Evolutionary conservation across 805 yeast species (phyloP), one percentile per base, ranked within the genome.

Genomic region (Saccharomyces jurei): DNA sequence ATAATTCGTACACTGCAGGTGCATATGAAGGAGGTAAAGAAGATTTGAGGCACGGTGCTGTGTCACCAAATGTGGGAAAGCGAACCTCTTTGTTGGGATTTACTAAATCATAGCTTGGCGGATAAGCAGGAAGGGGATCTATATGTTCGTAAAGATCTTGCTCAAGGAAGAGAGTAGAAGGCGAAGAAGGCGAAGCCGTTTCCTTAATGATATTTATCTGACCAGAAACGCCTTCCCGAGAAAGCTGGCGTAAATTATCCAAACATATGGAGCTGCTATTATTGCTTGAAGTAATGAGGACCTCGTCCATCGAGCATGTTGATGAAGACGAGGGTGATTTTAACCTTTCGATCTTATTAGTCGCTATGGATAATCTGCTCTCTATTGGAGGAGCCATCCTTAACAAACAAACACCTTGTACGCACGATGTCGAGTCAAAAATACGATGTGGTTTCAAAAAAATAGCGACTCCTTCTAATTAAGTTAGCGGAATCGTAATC

Each of bases 1-100:
- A 84, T 2, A 81, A 63, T 52, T 81, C 79, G 60, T 81, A 77
- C 1, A 86, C 81, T 0, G 95, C 78, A 0, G 96, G 86, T 0
- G 78, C 49, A 66, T 91, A 91, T 0, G 56, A 53, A 0, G 97
- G 97, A 5, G 87, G 78, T 1, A 30, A 41, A 49, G 81, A 84
- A 28, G 59, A 52, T 3, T 71, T 73, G 2, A 50, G 13, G 46
- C 63, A 51, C 0, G 65, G 60, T 46, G 62, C 65, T 1, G 46
- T 41, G 29, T 58, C 55, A 31, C 74, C 77, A 52, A 62, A 74
- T 4, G 74, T 59, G 0, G 79, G 78, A 52, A 61, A 74, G 10
- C 62, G 53, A 1, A 66, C 50, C 25, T 55, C 58, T 36, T 63
- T 60, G n/a, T 64, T 60, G 0, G 71, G 67, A 51, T 68, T 69